Evolutionary conservation across 169 alveolate species (phyloP), one percentile per base, ranked within the genome.

Genomic region (Amoebophrya sp.): DNA sequence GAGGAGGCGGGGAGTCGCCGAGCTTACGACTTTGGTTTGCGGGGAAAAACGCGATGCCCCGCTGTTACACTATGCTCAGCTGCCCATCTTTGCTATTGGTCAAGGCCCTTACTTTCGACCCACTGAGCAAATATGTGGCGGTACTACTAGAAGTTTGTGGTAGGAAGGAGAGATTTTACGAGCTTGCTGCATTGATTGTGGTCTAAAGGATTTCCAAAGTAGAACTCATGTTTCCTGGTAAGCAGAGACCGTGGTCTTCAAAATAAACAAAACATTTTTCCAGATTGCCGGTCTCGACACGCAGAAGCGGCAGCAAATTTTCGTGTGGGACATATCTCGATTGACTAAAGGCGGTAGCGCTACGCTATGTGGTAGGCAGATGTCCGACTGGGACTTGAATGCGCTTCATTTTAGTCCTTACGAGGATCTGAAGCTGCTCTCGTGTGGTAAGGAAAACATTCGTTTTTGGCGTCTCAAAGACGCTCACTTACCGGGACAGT

Each of bases 371-470:
- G 65, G 29, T 6, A 96, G 96, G 78, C 96, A 97, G 93, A 95
- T 96, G 40, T 93, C 96, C 65, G 97, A 96, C 76, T 47, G 65
- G 65, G 65, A 47, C 65, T 47, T 47, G 65, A 93, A 95, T n/a
- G 92, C 95, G 0, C 89, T 96, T 26, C 96, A 96, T 93, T 96
- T 96, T 95, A 94, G 96, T 54, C 98, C 98, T n/a, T 95, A 95
- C 83, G 98, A 97, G 91, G 95, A 96, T 76, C 92, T 95, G 41
- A 94, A 94, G 41, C 95, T 97, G 83, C 95, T 96, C 54, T 95
- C 98, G 18, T 97, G 99, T 93, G 99, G 99, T 29, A 94, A 95
- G 91, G 99, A 97, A 92, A 97, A 96, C 93, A 96, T 97, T n/a
- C 95, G 98, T 93, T 96, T 96, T 92, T 97, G 98, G 98, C 96